Conservation (phyloP, 192 early-diverging fungal genomes). For the Spinellus fusiger region DNA sequence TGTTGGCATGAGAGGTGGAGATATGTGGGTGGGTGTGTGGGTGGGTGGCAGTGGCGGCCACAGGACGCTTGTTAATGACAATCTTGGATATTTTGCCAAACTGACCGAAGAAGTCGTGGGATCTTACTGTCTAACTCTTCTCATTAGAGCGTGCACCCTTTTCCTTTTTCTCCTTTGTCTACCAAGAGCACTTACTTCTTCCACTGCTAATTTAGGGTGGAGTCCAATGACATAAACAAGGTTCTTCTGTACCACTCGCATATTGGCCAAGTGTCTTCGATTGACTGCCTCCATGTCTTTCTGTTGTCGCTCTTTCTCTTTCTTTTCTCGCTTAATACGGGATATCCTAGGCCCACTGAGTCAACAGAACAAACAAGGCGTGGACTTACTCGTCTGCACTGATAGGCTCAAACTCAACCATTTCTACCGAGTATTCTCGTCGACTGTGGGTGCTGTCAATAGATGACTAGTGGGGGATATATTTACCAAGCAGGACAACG, state of each 20-base stretch:
- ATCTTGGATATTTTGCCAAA: constrained; percentile 95
- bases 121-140: constrained; percentile 58
- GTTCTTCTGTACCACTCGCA: constrained; percentile 95
- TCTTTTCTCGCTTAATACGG: constrained; percentile 70
- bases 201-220: constrained; percentile 76
- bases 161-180: not conserved
- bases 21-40: too few species aligned
- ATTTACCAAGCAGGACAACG: constrained; percentile 84
- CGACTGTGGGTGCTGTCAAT: constrained; percentile 42
- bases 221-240: constrained; percentile 96
- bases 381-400: constrained; percentile 72
- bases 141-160: not conserved
- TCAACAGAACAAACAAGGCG: not conserved
- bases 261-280: constrained; percentile 76
- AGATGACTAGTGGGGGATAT: not conserved
- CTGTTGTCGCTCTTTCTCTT: constrained; percentile 83
- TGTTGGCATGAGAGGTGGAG: constrained; percentile 26
- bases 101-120: constrained; percentile 96
- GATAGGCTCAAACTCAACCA: constrained; percentile 80
- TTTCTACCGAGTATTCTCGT: constrained; percentile 88
- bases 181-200: constrained; percentile 58
- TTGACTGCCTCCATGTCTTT: constrained; percentile 82
- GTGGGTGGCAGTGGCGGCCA: constrained; percentile 40
- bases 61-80: constrained; percentile 75
- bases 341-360: constrained; percentile 30